phyloP scores from a whole-genome alignment of 805 yeast genomes.

The Pichia exigua region DNA sequence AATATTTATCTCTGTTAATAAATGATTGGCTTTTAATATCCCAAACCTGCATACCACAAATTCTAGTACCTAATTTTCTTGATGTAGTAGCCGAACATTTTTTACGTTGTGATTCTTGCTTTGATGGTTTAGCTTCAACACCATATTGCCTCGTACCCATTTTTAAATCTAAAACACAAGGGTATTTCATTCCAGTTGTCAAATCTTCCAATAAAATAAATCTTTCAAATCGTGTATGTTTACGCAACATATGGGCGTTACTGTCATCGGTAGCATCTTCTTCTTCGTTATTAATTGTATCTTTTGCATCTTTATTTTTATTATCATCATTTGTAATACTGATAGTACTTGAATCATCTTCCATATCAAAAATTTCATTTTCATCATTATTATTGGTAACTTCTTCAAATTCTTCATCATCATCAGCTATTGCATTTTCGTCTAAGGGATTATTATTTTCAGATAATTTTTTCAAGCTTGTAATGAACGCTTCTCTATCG shows the following conservation, averaged over 20 bases:
- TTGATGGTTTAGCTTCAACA: constrained; percentile 70
- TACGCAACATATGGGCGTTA: constrained; percentile 11
- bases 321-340: constrained; percentile 6
- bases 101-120: constrained; percentile 68
- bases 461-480: constrained; percentile 12
- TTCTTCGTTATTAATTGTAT: neutral
- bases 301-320: neutral
- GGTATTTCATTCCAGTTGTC: constrained; percentile 71
- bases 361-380: constrained; percentile 5
- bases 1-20: constrained; percentile 80
- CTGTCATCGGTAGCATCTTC: neutral
- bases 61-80: constrained; percentile 73
- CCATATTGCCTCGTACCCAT: constrained; percentile 99
- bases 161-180: constrained; percentile 89
- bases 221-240: constrained; percentile 56
- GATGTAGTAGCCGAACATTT: constrained; percentile 83
- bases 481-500: constrained; percentile 22
- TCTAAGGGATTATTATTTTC: neutral
- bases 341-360: constrained; percentile 6
- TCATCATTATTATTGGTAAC: constrained; percentile 1
- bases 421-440: constrained; percentile 12
- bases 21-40: constrained; percentile 38
- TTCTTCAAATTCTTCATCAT: constrained; percentile 11
- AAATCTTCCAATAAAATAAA: constrained; percentile 86
- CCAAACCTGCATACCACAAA: constrained; percentile 94